These are phyloP conservation scores for Moniliophthora roreri DNA, from an alignment of 1,284 basidiomycete genomes.

Conservation along the genomic window DNA sequence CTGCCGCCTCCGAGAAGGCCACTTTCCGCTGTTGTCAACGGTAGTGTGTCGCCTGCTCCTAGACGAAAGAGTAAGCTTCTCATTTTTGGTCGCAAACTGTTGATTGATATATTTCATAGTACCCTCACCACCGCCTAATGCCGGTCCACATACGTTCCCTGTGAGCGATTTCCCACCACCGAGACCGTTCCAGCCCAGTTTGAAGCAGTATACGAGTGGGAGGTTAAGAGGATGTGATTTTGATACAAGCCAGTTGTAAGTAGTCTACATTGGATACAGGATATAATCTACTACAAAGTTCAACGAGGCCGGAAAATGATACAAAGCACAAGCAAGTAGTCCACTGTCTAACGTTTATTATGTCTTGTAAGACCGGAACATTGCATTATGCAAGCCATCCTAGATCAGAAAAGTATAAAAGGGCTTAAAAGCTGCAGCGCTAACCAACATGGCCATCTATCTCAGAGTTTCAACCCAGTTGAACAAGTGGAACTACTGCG, in stretches of 20 bases:
- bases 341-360: no score
- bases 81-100: slow-evolving; percentile 10
- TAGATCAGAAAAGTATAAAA: no score
- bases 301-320: no score
- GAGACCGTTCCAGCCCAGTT: slow-evolving; percentile 51
- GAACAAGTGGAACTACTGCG: no score
- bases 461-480: no score
- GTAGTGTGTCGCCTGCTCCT: slow-evolving; percentile 30
- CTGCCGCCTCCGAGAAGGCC: slow-evolving; percentile 21
- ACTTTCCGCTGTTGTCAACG: slow-evolving; percentile 21
- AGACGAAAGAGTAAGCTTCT: slow-evolving; percentile 53
- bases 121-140: slow-evolving; percentile 71
- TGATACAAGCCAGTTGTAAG: slow-evolving; percentile 53
- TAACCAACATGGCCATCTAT: no score
- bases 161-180: slow-evolving; percentile 74
- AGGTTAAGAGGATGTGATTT: slow-evolving; percentile 67
- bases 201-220: slow-evolving; percentile 62
- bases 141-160: slow-evolving; percentile 69
- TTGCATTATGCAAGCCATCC: no score
- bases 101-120: slow-evolving; percentile 42
- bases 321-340: no score
- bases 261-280: no score
- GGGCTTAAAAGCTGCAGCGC: no score
- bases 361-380: no score
- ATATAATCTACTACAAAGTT: no score